Base-by-base conservation (phyloP, 192 early-diverging fungal genomes). In the Backusella sp. region DNA sequence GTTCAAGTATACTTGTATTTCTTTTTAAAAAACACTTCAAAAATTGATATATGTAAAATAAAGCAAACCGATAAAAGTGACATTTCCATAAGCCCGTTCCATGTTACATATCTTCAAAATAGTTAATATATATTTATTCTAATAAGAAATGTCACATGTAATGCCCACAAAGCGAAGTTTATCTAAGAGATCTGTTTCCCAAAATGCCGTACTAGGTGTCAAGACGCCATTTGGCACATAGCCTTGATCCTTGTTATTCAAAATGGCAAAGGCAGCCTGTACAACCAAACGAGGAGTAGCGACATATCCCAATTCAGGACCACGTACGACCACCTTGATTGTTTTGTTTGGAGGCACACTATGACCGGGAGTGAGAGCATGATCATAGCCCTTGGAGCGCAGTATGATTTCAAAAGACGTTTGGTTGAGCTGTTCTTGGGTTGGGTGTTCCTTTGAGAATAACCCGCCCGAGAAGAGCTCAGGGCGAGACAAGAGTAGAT, bases 291-390 rank as follows among this genome's bases (percentile, higher is more conserved):
- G 85, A 44, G 91, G 89, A 6, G 92, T 93, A 28, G 90, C 82
- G 3, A 88, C 86, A 77, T 93, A 92, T 7, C 88, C 92, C 56
- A 84, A 79, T 81, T 93, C 90, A n/a, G 92, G 92, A 7, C 91
- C 92, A 69, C 70, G 75, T 12, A 92, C 87, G 6, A 81, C 84
- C 0, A 86, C 84, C 5, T 84, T 79, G 41, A 91, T 88, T 21
- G 83, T 77, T 21, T 84, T 80, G 77, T 89, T 83, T 0, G 83
- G 83, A 73, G 32, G 36, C 9, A 44, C 62, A n/a, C n/a, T 56
- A 5, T 35, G 15, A 2, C 34, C 67, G 12, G 74, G 56, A 5
- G 44, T 34, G 14, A 73, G 49, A 28, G 73, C 41, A 36, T 35
- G 80, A 2, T 84, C 77, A 77, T 79, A 91, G 0, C 92, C 92